Base-by-base conservation (phyloP, 176 grass and related monocot species). In the Olyra latifolia region DNA sequence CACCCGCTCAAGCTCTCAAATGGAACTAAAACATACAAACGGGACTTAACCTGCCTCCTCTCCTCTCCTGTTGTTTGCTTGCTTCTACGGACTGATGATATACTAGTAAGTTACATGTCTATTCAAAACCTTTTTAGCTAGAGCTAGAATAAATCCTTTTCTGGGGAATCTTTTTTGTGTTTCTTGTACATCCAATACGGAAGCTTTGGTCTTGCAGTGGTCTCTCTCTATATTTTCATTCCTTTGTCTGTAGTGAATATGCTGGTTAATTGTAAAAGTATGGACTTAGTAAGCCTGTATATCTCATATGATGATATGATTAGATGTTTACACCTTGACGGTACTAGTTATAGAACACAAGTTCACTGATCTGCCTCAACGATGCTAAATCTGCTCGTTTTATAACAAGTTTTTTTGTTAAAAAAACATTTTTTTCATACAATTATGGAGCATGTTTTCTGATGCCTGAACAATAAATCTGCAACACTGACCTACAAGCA, bases 61-160 rank as follows among this genome's bases (percentile, higher is more conserved):
- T 86, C 41, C 2, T 74, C 47, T 46, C 8, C 40, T 42, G 46
- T 85, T 47, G 6, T 25, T 49, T 80, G 69, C 72, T 66, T 50
- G 32, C 76, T 85, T 57, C 24, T 82, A 75, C 61, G 28, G 41
- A 69, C 66, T 57, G 29, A 76, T 76, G 54, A 76, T 62, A 76
- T 69, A 25, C 62, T 57, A 53, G 52, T 75, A 75, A 75, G 72
- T 50, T 81, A 5, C 77, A 42, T 61, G 54, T 76, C 71, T 59
- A 53, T 32, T 70, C 72, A 20, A 69, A 67, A 27, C 32, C 17
- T 52, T 75, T 35, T 56, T 57, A 74, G 52, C 20, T 41, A 74
- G 30, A 74, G 40, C 14, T 47, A 72, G 5, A 61, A 71, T 19
- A 32, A 11, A 55, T 23, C 49, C 49, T 69, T 84, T 46, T 59